phyloP scores from a whole-genome alignment of 2,329 filamentous ascomycete genomes.

The Arthrobotrys sinensis region DNA sequence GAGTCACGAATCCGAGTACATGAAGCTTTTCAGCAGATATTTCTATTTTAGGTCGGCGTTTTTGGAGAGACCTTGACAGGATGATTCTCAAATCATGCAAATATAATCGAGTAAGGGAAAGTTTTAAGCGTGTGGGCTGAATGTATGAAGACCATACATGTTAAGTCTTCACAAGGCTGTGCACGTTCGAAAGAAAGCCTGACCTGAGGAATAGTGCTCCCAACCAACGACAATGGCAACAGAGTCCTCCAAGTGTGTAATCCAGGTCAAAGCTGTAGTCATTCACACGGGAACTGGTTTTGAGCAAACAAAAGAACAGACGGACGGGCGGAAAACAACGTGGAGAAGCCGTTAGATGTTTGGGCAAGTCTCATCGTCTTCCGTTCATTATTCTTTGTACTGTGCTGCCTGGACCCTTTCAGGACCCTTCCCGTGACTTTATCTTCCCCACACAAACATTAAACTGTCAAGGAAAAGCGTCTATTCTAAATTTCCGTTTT shows the following conservation, averaged over 20 bases:
- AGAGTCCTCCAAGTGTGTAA: slow-evolving; percentile 4
- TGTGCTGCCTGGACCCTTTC: slow-evolving; percentile 28
- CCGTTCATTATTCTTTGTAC: slow-evolving; percentile 19
- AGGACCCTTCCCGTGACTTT: slow-evolving; percentile 37
- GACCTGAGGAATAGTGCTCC: slow-evolving; percentile 42
- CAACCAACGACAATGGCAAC: slow-evolving; percentile 26
- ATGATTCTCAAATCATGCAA: slow-evolving; percentile 35
- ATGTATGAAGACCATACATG: neutral
- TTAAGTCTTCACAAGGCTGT: slow-evolving; percentile 55
- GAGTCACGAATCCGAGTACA: slow-evolving; percentile 49
- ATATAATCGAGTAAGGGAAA: slow-evolving; percentile 55
- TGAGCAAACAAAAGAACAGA: slow-evolving; percentile 38
- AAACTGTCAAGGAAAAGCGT: slow-evolving; percentile 38
- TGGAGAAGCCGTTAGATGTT: slow-evolving; percentile 39
- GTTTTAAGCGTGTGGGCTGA: slow-evolving; percentile 45
- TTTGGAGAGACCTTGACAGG: slow-evolving; percentile 30
- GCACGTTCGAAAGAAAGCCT: slow-evolving; percentile 46
- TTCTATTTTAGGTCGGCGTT: slow-evolving; percentile 57
- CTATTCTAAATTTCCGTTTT: slow-evolving; percentile 53
- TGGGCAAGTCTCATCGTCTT: slow-evolving; percentile 25
- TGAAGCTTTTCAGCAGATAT: slow-evolving; percentile 26
- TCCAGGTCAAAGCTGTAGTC: slow-evolving; percentile 37
- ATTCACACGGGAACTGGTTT: slow-evolving; percentile 20
- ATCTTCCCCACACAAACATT: slow-evolving; percentile 25
- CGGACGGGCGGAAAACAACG: slow-evolving; percentile 46